These are phyloP conservation scores for Leucocoprinus sp. DNA, from an alignment of 768 basidiomycete species.

Conservation along the genomic window DNA sequence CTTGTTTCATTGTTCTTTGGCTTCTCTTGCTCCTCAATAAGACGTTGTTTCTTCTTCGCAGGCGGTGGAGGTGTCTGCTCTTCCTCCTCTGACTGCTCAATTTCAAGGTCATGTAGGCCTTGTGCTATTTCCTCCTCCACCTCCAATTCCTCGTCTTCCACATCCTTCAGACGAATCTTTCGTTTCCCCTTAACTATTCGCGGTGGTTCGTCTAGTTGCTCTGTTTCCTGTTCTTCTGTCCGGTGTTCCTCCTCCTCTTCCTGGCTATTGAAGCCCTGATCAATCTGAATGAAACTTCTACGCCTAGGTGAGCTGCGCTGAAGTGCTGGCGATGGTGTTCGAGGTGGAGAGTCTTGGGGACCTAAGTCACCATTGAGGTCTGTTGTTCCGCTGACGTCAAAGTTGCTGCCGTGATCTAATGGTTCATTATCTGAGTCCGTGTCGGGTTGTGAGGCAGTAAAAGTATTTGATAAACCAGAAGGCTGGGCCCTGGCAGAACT, in stretches of 20 bases:
- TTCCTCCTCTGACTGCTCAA: constrained; percentile 25
- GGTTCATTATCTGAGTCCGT: constrained; percentile 23
- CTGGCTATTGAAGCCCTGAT: constrained; percentile 39
- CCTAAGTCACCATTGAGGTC: constrained; percentile 23
- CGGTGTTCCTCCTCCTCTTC: constrained; percentile 22
- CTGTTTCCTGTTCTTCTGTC: constrained; percentile 20
- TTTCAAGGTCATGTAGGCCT: constrained; percentile 30
- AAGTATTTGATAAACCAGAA: constrained; percentile 32
- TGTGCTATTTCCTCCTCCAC: constrained; percentile 37
- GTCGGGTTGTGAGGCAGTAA: constrained; percentile 21
- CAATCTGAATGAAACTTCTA: constrained; percentile 41
- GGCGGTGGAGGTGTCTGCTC: constrained; percentile 20
- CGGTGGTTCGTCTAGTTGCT: constrained; percentile 22
- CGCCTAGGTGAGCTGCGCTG: constrained; percentile 21
- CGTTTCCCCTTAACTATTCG: constrained; percentile 33
- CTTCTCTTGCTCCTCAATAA: constrained; percentile 16
- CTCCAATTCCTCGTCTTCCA: constrained; percentile 36
- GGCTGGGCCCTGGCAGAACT: constrained; percentile 31
- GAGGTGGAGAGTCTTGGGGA: constrained; percentile 13
- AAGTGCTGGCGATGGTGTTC: constrained; percentile 2
- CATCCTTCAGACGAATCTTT: constrained; percentile 27
- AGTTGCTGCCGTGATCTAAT: constrained; percentile 18
- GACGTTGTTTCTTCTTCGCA: constrained; percentile 30
- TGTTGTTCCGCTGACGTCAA: constrained; percentile 17
- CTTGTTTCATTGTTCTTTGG: constrained; percentile 17